Percentiles rank a stretch among this genome's conserved stretches.
phyloP scores from a whole-genome alignment of 768 basidiomycete genomes.

The Boletus rex-veris region DNA sequence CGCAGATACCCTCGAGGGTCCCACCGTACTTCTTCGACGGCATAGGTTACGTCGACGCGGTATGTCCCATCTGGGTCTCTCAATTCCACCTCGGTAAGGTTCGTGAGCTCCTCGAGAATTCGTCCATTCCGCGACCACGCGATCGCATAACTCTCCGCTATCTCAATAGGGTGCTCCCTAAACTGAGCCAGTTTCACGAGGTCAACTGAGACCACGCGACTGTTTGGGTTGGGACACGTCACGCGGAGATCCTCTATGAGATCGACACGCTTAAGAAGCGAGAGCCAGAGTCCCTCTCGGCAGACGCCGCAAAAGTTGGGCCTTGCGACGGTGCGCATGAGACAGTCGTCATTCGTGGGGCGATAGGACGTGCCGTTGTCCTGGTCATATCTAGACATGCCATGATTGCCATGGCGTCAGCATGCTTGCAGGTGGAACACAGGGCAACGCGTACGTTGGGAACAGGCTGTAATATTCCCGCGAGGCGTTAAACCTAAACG shows the following conservation, averaged over 20 bases:
- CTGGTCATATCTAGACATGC: constrained; percentile 46
- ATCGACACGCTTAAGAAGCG: constrained; percentile 53
- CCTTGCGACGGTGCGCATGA: constrained; percentile 70
- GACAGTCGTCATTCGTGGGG: constrained; percentile 80
- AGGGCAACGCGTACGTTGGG: constrained; percentile 55
- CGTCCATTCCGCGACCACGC: constrained; percentile 51
- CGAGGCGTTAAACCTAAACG: constrained; percentile 52
- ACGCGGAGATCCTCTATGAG: constrained; percentile 56
- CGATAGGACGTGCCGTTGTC: constrained; percentile 64
- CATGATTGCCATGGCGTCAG: not conserved
- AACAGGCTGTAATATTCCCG: constrained; percentile 63
- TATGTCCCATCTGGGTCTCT: constrained; percentile 40
- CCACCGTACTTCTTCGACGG: constrained; percentile 54
- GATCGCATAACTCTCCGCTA: constrained; percentile 52
- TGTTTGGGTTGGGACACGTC: constrained; percentile 33
- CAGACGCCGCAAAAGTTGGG: constrained; percentile 77
- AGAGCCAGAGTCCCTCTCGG: constrained; percentile 68
- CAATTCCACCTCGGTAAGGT: constrained; percentile 49
- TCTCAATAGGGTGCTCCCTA: constrained; percentile 27
- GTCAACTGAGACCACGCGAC: constrained; percentile 41
- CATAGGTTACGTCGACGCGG: constrained; percentile 45
- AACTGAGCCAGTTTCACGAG: constrained; percentile 65
- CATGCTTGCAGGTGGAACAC: not conserved
- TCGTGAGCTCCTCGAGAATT: constrained; percentile 42
- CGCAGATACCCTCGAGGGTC: constrained; percentile 39